phyloP scores from a whole-genome alignment of 768 basidiomycete genomes.

The Cyathus striatus region DNA sequence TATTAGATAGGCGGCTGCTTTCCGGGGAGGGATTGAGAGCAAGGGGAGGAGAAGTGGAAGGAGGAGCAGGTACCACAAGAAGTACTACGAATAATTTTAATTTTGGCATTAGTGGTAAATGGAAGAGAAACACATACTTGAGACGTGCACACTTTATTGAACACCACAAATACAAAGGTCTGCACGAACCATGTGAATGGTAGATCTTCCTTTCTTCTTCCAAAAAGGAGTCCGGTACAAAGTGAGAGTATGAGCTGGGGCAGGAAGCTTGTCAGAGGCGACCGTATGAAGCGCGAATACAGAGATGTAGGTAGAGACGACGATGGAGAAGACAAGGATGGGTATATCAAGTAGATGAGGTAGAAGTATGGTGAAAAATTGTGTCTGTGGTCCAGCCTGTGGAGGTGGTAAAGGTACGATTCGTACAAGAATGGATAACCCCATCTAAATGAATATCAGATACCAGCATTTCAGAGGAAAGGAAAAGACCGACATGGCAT shows the following conservation, averaged over 20 bases:
- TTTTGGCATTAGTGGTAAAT: constrained; percentile 2
- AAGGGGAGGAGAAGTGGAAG: constrained; percentile 76
- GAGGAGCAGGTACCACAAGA: constrained; percentile 92
- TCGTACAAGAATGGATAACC: constrained; percentile 89
- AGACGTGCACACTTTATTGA: constrained; percentile 98
- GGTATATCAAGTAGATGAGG: constrained; percentile 84
- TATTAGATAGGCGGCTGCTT: constrained; percentile 32
- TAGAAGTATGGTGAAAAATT: constrained; percentile 99
- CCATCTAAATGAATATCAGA: constrained; percentile 47
- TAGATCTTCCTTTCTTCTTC: constrained; percentile 51
- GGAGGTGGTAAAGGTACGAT: constrained; percentile 89
- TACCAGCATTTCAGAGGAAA: constrained; percentile 1
- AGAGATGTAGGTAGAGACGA: constrained; percentile 15
- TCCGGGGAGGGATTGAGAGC: constrained; percentile 44
- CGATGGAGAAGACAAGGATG: constrained; percentile 22
- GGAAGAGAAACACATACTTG: constrained; percentile 46
- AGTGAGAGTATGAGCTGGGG: constrained; percentile 77
- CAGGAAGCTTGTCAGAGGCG: constrained; percentile 76
- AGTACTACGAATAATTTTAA: constrained; percentile 72
- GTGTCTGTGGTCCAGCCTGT: constrained; percentile 92
- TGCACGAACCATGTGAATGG: constrained; percentile 89
- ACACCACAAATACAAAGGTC: constrained; percentile 86
- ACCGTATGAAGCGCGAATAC: constrained; percentile 47
- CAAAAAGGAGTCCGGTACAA: constrained; percentile 70
- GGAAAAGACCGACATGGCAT: constrained; percentile 38